Evolutionary conservation across 129 eudicot species (phyloP), one percentile per base, ranked within the genome.

Genomic region (Artemisia tridentata): DNA sequence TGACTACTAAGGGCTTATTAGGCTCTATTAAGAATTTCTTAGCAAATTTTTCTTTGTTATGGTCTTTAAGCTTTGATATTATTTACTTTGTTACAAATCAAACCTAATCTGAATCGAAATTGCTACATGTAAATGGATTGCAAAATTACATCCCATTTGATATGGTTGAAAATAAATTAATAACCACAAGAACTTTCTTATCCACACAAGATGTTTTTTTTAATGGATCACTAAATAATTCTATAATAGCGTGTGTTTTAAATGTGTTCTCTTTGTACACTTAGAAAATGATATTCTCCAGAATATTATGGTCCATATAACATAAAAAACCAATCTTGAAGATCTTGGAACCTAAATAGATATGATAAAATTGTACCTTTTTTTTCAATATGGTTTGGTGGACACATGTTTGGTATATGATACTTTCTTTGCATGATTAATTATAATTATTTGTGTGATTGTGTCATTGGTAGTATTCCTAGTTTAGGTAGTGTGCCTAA

Each of bases 381-480:
- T 23, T 67, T 6, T 6, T n/a, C n/a, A 67, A 68, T 68, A 51
- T 51, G 48, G 48, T 25, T n/a, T 51, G 75, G 57, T 57, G 56
- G 75, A 47, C 46, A 57, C 58, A 71, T 71, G 67, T 71, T 71
- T 57, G 68, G 76, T 47, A 60, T 47, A 25, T 47, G 76, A 72
- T 72, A 50, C 68, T 71, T 71, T 43, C 41, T 19, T 45, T 21
- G 43, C 34, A 72, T 72, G 50, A 72, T 59, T 59, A 60, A 8
- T 21, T 43, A 56, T 19, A 11, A 56, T 69, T 55, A 18, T 31
- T 68, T 53, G n/a, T 52, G 11, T 52, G n/a, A 21, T 3, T 52
- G 12, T 53, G n/a, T n/a, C n/a, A n/a, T n/a, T n/a, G n/a, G n/a
- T n/a, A n/a, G n/a, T n/a, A n/a, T n/a, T n/a, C n/a, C n/a, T n/a